These are phyloP conservation scores for Triangularia verruculosa DNA, from an alignment of 2,329 filamentous ascomycete species.

Conservation along the genomic window DNA sequence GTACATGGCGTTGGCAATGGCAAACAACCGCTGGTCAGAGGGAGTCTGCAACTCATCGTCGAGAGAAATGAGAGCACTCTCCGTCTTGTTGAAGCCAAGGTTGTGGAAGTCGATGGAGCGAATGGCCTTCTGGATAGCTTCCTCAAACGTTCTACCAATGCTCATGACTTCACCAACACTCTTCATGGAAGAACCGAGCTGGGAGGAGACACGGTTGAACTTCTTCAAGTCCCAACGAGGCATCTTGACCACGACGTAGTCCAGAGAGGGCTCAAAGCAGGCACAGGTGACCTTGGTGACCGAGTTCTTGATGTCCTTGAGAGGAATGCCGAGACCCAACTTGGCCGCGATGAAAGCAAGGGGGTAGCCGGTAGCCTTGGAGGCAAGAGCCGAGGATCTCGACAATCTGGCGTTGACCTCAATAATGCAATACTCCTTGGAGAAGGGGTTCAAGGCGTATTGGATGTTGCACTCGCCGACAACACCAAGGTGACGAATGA, in stretches of 20 bases:
- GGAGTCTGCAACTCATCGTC: slow-evolving; percentile 95
- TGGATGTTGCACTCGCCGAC: slow-evolving; percentile 99
- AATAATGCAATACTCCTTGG: slow-evolving; percentile 96
- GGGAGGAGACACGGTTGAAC: slow-evolving; percentile 93
- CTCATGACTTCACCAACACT: slow-evolving; percentile 99
- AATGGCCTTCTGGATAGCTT: slow-evolving; percentile 98
- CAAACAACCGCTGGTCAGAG: slow-evolving; percentile 94
- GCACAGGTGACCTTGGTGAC: slow-evolving; percentile 95
- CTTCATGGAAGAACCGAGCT: slow-evolving; percentile 98
- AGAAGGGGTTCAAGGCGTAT: slow-evolving; percentile 94
- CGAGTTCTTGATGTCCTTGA: slow-evolving; percentile 95
- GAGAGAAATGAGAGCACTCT: slow-evolving; percentile 87
- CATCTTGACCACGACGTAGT: slow-evolving; percentile 99
- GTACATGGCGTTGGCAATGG: slow-evolving; percentile 97
- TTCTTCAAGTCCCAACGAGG: slow-evolving; percentile 99
- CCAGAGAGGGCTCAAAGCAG: slow-evolving; percentile 96
- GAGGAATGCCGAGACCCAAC: slow-evolving; percentile 86
- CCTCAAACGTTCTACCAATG: slow-evolving; percentile 93
- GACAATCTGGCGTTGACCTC: slow-evolving; percentile 97
- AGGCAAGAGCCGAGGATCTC: slow-evolving; percentile 89
- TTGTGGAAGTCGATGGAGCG: slow-evolving; percentile 94
- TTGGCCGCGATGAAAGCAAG: slow-evolving; percentile 96
- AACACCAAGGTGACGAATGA: slow-evolving; percentile 94
- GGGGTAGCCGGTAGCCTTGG: slow-evolving; percentile 95
- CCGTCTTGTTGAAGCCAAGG: slow-evolving; percentile 85